Conservation (phyloP, 2,329 filamentous ascomycete species). For the Camillea tinctor region DNA sequence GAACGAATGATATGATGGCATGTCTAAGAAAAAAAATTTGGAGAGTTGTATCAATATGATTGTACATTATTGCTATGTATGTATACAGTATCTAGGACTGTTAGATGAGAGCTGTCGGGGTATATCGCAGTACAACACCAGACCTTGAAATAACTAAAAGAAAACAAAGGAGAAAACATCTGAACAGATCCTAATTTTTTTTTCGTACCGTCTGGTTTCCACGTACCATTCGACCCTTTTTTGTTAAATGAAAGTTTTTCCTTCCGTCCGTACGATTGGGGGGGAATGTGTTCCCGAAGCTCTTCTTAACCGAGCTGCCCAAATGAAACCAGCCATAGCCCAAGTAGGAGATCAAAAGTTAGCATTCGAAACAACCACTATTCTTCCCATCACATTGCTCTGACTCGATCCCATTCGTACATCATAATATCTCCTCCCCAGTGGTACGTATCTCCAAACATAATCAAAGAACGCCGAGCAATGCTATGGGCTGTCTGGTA, state of each 20-base stretch:
- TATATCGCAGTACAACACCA: background rate
- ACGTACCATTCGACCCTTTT: background rate
- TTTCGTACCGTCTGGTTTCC: background rate
- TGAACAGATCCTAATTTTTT: background rate
- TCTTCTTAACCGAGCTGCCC: background rate
- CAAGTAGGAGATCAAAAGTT: background rate
- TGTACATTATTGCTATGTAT: background rate
- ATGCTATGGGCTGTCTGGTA: conserved; percentile 20
- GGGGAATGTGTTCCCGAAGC: background rate
- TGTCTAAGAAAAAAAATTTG: background rate
- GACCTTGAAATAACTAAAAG: background rate
- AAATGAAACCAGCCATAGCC: background rate
- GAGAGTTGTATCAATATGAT: background rate
- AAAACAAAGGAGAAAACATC: background rate
- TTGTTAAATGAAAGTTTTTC: background rate
- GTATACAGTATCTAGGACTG: background rate
- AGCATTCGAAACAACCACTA: background rate
- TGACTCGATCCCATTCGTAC: background rate
- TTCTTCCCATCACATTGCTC: background rate
- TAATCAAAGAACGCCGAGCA: conserved; percentile 22
- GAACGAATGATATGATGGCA: background rate
- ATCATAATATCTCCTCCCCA: background rate
- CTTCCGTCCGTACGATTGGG: background rate
- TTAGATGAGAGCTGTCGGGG: background rate
- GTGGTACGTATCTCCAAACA: background rate